Base-by-base conservation (phyloP, 108 stramenopile species). In the Craspedostauros australis region DNA sequence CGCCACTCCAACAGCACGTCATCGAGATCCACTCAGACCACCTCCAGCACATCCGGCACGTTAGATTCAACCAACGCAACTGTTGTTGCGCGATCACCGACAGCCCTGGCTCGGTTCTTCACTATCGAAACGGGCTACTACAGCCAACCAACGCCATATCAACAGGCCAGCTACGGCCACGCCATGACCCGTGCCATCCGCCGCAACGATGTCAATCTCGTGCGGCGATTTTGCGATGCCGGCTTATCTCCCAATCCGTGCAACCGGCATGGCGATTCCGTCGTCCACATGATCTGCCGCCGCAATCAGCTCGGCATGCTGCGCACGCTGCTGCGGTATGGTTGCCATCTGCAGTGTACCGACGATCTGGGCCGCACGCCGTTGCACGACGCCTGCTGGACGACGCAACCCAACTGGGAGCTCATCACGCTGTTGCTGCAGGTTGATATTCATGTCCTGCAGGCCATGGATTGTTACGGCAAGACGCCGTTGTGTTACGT, bases 121-220 rank as follows among this genome's bases (percentile, higher is more conserved):
- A n/a, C n/a, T n/a, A n/a, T n/a, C n/a, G n/a, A n/a, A n/a, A 38
- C 62, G 29, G 79, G 70, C 9, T 94, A 85, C 58, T 79, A 82
- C 65, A 67, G 60, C 60, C 68, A 70, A 29, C 93, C 93, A 15
- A 82, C 82, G 5, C 53, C 77, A 24, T 62, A 76, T 23, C 89
- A 94, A 67, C 52, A 73, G 41, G 61, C 76, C 19, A 65, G 63
- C 38, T 94, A 91, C 58, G 84, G 78, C 14, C 56, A 76, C 47
- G 48, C 46, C 19, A 37, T 90, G 29, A 79, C 80, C 9, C 32
- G 57, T 15, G 77, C 84, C 28, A 74, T 91, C 16, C 66, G 80
- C 11, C 51, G 60, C 36, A 67, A 69, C 40, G 73, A 91, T 62
- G 49, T 62, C 15, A 46, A 31, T n/a, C 27, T 47, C 14, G 62